Conservation (phyloP, 2,329 filamentous ascomycete genomes). For the Huntiella abstrusa region DNA sequence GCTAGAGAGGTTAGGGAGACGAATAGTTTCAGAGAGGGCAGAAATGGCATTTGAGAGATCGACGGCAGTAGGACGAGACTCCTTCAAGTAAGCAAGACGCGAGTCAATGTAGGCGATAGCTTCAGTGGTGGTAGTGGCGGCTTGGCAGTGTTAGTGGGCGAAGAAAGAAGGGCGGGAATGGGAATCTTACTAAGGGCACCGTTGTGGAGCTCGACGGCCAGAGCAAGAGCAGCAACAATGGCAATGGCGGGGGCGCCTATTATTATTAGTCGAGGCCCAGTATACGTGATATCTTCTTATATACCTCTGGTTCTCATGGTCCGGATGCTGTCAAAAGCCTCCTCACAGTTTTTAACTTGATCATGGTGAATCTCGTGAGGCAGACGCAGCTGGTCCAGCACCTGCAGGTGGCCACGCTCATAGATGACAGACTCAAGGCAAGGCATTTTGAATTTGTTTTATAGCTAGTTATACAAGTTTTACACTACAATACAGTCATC, state of each 20-base stretch:
- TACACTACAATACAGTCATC: neutral
- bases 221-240: conserved; percentile 80
- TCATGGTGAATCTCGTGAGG: conserved; percentile 70
- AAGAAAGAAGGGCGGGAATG: neutral
- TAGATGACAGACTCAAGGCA: conserved; percentile 63
- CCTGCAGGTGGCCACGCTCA: conserved; percentile 48
- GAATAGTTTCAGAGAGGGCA: conserved; percentile 51
- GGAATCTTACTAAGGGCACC: conserved; percentile 24
- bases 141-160: conserved; percentile 22
- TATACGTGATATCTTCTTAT: neutral
- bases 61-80: conserved; percentile 81
- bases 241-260: conserved; percentile 70
- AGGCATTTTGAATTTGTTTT: conserved; percentile 23
- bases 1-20: conserved; percentile 25
- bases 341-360: conserved; percentile 45
- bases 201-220: conserved; percentile 65
- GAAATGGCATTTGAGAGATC: conserved; percentile 80
- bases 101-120: conserved; percentile 53
- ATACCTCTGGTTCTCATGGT: conserved; percentile 52
- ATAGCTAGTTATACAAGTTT: neutral
- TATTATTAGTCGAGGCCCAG: neutral
- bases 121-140: conserved; percentile 28
- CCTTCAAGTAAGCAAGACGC: conserved; percentile 71
- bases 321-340: conserved; percentile 68
- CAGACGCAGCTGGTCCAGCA: conserved; percentile 67